These are phyloP conservation scores for Fistulifera pelliculosa DNA, from an alignment of 108 stramenopile species.

Conservation along the genomic window DNA sequence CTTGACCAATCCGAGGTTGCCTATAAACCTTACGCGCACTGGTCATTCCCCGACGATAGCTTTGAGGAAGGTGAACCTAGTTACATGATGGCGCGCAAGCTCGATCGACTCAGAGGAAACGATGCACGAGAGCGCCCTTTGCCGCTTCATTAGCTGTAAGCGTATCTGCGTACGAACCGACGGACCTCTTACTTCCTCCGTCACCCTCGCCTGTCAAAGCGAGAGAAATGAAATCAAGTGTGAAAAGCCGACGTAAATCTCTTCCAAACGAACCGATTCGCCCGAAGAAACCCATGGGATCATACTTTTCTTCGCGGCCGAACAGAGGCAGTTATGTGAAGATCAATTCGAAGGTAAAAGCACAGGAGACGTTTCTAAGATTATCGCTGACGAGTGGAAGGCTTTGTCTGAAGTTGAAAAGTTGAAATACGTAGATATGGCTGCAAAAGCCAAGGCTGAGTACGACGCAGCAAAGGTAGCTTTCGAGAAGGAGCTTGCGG, in stretches of 20 bases:
- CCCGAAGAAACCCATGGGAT: conserved; percentile 38
- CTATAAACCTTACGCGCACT: conserved; percentile 69
- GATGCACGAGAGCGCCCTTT: conserved; percentile 32
- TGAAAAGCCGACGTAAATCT: neutral
- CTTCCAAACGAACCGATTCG: conserved; percentile 27
- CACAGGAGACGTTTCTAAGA: conserved; percentile 15
- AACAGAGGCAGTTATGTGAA: conserved; percentile 18
- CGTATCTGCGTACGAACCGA: conserved; percentile 25
- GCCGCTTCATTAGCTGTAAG: conserved; percentile 51
- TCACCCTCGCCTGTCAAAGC: neutral
- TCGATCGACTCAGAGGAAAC: conserved; percentile 43
- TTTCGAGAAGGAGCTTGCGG: conserved; percentile 29
- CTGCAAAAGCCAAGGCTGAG: neutral
- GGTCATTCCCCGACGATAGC: conserved; percentile 78
- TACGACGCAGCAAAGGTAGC: conserved; percentile 13
- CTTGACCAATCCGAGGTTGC: conserved; percentile 47
- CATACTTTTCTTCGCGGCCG: conserved; percentile 31
- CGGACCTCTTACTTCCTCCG: neutral
- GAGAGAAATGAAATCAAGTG: conserved; percentile 4
- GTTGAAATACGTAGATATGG: conserved; percentile 2
- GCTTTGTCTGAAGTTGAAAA: conserved; percentile 24
- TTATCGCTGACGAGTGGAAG: conserved; percentile 36
- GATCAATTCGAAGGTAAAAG: conserved; percentile 20
- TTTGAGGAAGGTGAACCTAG: conserved; percentile 64
- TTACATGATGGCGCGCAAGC: conserved; percentile 82